phyloP scores from a whole-genome alignment of 495 filamentous ascomycete species.

The Penicillium cosmopolitanum region DNA sequence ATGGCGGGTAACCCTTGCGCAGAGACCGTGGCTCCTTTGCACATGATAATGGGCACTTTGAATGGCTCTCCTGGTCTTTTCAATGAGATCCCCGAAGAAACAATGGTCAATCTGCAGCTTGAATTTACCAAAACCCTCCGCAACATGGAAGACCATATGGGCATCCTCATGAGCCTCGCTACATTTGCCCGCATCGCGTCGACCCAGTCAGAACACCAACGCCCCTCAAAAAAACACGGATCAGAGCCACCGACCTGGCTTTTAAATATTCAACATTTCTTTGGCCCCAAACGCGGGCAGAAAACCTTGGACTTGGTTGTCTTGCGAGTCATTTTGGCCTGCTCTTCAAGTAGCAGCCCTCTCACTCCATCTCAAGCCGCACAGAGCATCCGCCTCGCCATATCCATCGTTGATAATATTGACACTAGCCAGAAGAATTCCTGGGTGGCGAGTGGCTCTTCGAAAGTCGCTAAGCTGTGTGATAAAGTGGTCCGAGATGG shows the following conservation, averaged over 20 bases:
- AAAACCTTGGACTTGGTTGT: constrained; percentile 62
- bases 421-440: constrained; percentile 39
- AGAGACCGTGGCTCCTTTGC: constrained; percentile 48
- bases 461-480: constrained; percentile 54
- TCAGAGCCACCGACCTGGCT: constrained; percentile 35
- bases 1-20: constrained; percentile 41
- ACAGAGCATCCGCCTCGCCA: constrained; percentile 55
- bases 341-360: constrained; percentile 44
- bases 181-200: constrained; percentile 48
- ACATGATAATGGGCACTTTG: constrained; percentile 42
- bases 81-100: constrained; percentile 39
- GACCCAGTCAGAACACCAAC: constrained; percentile 8
- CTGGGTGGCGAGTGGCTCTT: constrained; percentile 49
- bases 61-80: constrained; percentile 34
- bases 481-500: constrained; percentile 50
- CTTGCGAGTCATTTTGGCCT: constrained; percentile 55
- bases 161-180: constrained; percentile 54
- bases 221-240: constrained; percentile 16
- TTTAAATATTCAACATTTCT: constrained; percentile 50
- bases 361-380: constrained; percentile 43
- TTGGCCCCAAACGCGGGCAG: constrained; percentile 48
- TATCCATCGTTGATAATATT: constrained; percentile 49
- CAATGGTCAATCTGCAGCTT: constrained; percentile 48
- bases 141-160: constrained; percentile 50
- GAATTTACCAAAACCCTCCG: constrained; percentile 51